These are phyloP conservation scores for Solanum dulcamara DNA, from an alignment of 257 asterid genomes.

Conservation along the genomic window DNA sequence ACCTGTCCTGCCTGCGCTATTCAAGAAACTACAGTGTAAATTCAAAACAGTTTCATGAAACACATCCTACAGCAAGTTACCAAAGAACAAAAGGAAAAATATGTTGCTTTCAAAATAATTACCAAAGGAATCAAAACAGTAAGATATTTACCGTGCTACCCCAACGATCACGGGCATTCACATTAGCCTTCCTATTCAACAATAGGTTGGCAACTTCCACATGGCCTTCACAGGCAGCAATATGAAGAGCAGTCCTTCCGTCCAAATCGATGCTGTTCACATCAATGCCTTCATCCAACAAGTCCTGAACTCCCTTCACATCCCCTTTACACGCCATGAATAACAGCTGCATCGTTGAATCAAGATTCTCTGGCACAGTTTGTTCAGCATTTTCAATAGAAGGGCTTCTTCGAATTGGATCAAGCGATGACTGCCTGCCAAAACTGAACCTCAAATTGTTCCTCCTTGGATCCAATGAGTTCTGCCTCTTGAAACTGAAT, in stretches of 20 bases:
- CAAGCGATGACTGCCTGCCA: constrained; percentile 90
- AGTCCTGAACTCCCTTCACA: constrained; percentile 56
- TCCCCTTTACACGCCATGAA: constrained; percentile 84
- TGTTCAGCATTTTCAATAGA: constrained; percentile 20
- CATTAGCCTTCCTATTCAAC: constrained; percentile 65
- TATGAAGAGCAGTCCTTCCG: constrained; percentile 91
- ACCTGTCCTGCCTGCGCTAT: neutral
- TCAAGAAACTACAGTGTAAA: neutral
- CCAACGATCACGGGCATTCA: constrained; percentile 97
- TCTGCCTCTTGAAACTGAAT: constrained; percentile 62
- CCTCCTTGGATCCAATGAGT: constrained; percentile 70
- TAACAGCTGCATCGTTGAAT: constrained; percentile 80
- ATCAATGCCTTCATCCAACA: constrained; percentile 62
- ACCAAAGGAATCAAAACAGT: neutral
- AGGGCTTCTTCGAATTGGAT: constrained; percentile 66
- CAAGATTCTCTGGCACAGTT: constrained; percentile 75
- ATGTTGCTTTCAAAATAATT: neutral
- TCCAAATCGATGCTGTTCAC: constrained; percentile 93
- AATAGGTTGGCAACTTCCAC: constrained; percentile 61
- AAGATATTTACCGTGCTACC: constrained; percentile 75
- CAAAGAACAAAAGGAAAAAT: neutral
- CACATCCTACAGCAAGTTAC: neutral
- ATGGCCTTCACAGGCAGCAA: constrained; percentile 90
- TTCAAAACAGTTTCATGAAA: neutral
- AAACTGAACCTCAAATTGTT: constrained; percentile 75